Evolutionary conservation across 306 rosid species (phyloP).

Genomic region (Pyrus communis): DNA sequence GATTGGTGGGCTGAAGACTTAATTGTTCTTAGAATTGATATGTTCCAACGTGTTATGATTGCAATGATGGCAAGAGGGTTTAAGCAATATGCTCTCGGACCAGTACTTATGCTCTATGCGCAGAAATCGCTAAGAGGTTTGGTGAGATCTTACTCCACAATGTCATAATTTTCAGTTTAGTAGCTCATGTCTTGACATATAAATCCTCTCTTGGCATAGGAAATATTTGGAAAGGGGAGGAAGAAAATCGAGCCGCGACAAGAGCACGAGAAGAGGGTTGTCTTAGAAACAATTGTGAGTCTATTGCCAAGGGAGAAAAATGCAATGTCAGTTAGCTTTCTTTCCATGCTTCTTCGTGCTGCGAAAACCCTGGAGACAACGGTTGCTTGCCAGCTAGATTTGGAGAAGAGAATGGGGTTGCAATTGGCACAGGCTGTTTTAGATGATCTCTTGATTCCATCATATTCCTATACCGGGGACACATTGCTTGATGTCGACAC

Average conservation of each 20-base stretch:
- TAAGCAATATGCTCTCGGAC: constrained; percentile 75
- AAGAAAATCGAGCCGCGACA: constrained; percentile 62
- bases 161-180: neutral
- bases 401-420: constrained; percentile 79
- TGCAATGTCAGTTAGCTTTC: constrained; percentile 84
- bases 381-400: constrained; percentile 87
- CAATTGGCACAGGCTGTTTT: constrained; percentile 73
- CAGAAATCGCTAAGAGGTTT: constrained; percentile 94
- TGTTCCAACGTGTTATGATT: constrained; percentile 77
- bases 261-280: constrained; percentile 88
- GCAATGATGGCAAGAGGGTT: constrained; percentile 98
- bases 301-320: constrained; percentile 80
- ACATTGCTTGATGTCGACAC: constrained; percentile 83
- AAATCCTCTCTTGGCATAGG: constrained; percentile 35
- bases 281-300: constrained; percentile 80
- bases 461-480: constrained; percentile 70
- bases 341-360: constrained; percentile 78
- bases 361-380: constrained; percentile 82
- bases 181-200: constrained; percentile 2
- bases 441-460: constrained; percentile 88
- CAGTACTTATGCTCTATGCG: constrained; percentile 91
- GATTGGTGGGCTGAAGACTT: constrained; percentile 99
- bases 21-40: constrained; percentile 80
- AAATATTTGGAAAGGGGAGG: constrained; percentile 68
- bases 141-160: constrained; percentile 71